Evolutionary conservation across 139 green algal species (phyloP), one percentile per base, ranked within the genome.

Genomic region (Penium margaritaceum): DNA sequence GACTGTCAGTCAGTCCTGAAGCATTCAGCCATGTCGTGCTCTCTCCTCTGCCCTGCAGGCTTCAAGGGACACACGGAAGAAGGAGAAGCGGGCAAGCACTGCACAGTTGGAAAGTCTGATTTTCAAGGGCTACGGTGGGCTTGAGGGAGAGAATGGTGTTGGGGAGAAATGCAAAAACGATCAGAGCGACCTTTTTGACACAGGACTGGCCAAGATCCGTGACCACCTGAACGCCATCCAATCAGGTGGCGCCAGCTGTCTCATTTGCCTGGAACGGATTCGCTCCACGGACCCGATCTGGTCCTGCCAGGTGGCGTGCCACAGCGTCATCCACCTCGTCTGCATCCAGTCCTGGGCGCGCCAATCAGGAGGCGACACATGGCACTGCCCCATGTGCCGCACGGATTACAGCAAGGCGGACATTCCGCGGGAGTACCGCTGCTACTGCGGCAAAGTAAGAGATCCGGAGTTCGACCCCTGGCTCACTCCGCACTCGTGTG

Each of bases 321-420:
- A 76, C 47, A 46, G 43, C 67, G 69, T 30, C 35, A 29, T 79
- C 30, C 72, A 79, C 32, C 39, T 79, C 30, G 15, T 55, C 29
- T 79, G 72, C 67, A 79, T 79, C 41, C 72, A 79, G 54, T 43
- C 72, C 7, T 79, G 72, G 72, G 72, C 72, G 58, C 24, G 32
- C 30, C 32, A n/a, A 39, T 14, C 58, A 39, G 65, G 1, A 39
- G 36, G 35, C 30, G 66, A 35, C 33, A 70, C 15, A 12, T 81
- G 74, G 74, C 74, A 81, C 54, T 81, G 74, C 54, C 74, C 74
- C 41, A 81, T 78, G 64, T 81, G 74, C 67, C 66, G 74, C 27
- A 24, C 36, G 24, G 74, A 81, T 21, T 81, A 77, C 38, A 21
- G 44, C n/a, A 21, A 33, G 15, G 1, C 4, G 27, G 66, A 81